Percentiles rank a stretch among this genome's conserved stretches.
Conservation (phyloP, 1,284 basidiomycete genomes). For the Ganoderma leucocontextum region DNA sequence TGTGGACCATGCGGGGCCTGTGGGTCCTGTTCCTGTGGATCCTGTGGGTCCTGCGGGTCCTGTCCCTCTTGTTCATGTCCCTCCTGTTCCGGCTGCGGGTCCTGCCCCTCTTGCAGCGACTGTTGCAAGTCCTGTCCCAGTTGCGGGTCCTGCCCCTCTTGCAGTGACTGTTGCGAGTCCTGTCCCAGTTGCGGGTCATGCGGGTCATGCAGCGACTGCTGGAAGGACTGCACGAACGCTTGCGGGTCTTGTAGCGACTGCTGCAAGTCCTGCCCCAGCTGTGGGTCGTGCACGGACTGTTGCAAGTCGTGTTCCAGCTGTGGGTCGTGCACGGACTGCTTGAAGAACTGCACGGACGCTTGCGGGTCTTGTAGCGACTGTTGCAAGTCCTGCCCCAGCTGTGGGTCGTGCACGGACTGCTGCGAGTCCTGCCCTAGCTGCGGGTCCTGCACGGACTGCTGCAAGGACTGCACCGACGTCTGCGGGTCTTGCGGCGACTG, state of each 20-base stretch:
- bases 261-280: background rate
- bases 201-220: no score
- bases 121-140: no score
- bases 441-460: background rate
- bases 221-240: background rate
- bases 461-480: background rate
- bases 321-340: no score
- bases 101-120: no score
- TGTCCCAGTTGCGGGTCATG: background rate
- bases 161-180: background rate
- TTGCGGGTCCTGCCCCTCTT: background rate
- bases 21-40: background rate
- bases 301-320: background rate
- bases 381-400: background rate
- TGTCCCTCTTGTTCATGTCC: no score
- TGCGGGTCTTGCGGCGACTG: background rate
- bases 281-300: background rate
- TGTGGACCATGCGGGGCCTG: background rate
- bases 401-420: background rate
- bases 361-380: background rate
- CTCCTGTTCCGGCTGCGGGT: no score
- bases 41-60: background rate
- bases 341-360: no score
- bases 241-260: background rate
- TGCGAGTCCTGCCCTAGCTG: no score